Conservation (phyloP, 495 filamentous ascomycete species). For the Hyphodiscus hymeniophilus region DNA sequence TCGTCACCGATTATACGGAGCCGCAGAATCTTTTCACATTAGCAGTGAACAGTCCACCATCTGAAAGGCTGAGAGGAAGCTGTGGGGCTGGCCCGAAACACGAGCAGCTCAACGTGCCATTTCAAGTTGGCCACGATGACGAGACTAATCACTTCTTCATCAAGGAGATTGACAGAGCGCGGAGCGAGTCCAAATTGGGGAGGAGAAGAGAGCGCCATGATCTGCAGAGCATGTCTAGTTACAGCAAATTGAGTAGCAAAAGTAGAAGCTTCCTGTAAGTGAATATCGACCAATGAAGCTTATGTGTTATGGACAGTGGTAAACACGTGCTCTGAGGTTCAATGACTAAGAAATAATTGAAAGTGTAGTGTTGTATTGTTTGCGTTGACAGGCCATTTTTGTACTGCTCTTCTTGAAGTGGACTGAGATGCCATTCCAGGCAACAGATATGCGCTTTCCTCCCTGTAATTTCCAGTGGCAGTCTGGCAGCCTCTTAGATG, state of each 20-base stretch:
- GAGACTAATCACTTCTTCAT: conserved; percentile 32
- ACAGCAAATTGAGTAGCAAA: conserved; percentile 2
- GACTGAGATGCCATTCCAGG: too few relatives aligned
- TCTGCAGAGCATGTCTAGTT: conserved; percentile 1
- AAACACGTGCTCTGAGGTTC: too few relatives aligned
- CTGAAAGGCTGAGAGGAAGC: conserved; percentile 43
- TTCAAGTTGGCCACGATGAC: conserved; percentile 44
- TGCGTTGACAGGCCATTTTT: too few relatives aligned
- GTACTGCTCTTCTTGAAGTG: too few relatives aligned
- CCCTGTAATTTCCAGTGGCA: too few relatives aligned
- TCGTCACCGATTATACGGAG: conserved; percentile 69
- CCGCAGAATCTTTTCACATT: conserved; percentile 64
- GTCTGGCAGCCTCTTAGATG: too few relatives aligned
- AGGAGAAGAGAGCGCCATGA: background rate
- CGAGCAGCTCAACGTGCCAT: conserved; percentile 45
- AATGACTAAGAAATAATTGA: too few relatives aligned
- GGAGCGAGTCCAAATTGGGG: background rate
- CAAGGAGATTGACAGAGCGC: conserved; percentile 21
- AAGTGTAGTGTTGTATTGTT: too few relatives aligned
- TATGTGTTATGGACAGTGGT: too few relatives aligned
- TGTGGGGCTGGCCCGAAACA: conserved; percentile 55
- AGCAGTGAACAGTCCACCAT: conserved; percentile 58
- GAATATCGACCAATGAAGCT: too few relatives aligned
- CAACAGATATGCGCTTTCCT: too few relatives aligned
- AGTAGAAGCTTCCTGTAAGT: background rate